Conservation (phyloP, 495 filamentous ascomycete genomes). For the Penicillium cinerascens region DNA sequence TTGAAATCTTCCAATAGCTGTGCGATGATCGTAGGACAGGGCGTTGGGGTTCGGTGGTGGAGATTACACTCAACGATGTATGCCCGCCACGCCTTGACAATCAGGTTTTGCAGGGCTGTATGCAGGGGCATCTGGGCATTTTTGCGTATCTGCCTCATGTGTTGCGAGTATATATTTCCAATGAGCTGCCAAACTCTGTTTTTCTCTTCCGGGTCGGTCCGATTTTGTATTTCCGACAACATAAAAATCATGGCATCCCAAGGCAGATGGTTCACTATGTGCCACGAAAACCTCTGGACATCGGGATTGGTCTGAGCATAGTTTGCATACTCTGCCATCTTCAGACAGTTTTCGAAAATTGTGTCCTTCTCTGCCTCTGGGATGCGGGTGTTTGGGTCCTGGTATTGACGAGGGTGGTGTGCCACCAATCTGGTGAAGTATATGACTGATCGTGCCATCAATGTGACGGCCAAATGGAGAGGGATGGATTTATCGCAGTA, state of each 20-base stretch:
- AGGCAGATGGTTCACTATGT: conserved; percentile 37
- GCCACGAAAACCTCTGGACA: conserved; percentile 32
- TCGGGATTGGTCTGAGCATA: conserved; percentile 21
- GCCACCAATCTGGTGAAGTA: conserved; percentile 33
- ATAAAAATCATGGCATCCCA: conserved; percentile 44
- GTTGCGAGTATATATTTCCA: conserved; percentile 26
- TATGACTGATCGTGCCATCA: conserved; percentile 39
- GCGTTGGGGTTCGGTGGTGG: conserved; percentile 13
- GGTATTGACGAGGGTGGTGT: conserved; percentile 43
- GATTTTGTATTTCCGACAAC: conserved; percentile 35
- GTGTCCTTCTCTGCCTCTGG: conserved; percentile 34
- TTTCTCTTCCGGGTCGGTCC: conserved; percentile 26
- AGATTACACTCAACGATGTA: conserved; percentile 27
- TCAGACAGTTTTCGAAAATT: conserved; percentile 36
- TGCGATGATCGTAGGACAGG: conserved; percentile 25
- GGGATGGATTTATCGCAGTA: conserved; percentile 60
- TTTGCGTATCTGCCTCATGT: conserved; percentile 20
- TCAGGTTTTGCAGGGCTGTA: conserved; percentile 32
- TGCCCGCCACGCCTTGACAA: conserved; percentile 36
- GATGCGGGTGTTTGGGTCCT: conserved; percentile 21
- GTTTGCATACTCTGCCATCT: conserved; percentile 35
- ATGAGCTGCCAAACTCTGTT: conserved; percentile 33
- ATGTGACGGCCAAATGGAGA: conserved; percentile 53
- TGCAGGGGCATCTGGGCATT: conserved; percentile 27
- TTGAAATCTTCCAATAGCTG: conserved; percentile 3